Conservation (phyloP, 2,329 filamentous ascomycete species). For the Alternaria sp. region DNA sequence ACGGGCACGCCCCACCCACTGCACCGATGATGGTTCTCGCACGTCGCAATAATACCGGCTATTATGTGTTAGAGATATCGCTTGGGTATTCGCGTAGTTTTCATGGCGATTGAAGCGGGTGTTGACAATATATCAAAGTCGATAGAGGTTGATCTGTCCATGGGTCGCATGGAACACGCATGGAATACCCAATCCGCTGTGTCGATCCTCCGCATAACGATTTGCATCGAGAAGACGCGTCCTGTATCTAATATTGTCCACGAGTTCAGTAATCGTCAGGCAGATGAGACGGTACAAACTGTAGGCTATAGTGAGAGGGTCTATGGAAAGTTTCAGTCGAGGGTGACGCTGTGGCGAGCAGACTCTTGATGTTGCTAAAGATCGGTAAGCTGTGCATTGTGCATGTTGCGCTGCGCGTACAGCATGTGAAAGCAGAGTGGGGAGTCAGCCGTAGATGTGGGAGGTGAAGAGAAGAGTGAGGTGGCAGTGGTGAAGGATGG, state of each 20-base stretch:
- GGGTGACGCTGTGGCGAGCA: no score
- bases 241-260: not conserved
- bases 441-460: not conserved
- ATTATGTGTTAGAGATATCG: not conserved
- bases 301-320: not conserved
- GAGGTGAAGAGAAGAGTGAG: not conserved
- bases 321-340: not conserved
- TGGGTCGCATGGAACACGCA: not conserved
- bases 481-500: not conserved
- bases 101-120: not conserved
- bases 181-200: not conserved
- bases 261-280: not conserved
- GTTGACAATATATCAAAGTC: not conserved
- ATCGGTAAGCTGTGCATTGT: not conserved
- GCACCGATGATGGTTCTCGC: slow-evolving; percentile 13
- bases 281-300: not conserved
- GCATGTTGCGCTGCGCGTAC: not conserved
- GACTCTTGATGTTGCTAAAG: not conserved
- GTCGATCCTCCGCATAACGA: not conserved
- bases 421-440: not conserved
- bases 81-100: not conserved
- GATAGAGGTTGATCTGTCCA: not conserved
- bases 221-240: not conserved
- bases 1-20: slow-evolving; percentile 35
- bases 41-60: slow-evolving; percentile 23